Conservation (phyloP, 257 asterid species). For the Mitragyna speciosa region DNA sequence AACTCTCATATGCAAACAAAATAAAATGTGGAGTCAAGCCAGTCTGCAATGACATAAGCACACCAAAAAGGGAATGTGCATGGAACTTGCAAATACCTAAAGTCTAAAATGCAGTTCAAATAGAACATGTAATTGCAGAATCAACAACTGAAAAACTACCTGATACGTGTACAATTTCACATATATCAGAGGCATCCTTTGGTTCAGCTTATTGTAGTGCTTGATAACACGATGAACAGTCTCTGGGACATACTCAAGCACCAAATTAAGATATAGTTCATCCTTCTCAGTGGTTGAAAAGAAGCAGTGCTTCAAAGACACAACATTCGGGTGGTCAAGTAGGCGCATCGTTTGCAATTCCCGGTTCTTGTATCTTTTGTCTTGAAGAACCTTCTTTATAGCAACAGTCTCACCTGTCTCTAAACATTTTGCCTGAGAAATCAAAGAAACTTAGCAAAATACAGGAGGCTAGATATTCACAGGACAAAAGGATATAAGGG, state of each 20-base stretch:
- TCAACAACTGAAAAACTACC: slow-evolving; percentile 40
- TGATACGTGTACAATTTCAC: slow-evolving; percentile 90
- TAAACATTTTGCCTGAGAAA: slow-evolving; percentile 85
- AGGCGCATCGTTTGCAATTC: slow-evolving; percentile 97
- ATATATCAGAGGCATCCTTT: slow-evolving; percentile 82
- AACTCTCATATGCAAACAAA: neutral
- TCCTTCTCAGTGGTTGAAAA: slow-evolving; percentile 96
- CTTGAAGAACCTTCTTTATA: slow-evolving; percentile 94
- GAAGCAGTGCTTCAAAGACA: slow-evolving; percentile 91
- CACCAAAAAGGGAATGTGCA: neutral
- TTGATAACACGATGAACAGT: slow-evolving; percentile 89
- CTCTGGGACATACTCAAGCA: slow-evolving; percentile 96
- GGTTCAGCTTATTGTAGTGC: slow-evolving; percentile 86
- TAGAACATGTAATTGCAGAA: neutral
- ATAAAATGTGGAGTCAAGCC: neutral
- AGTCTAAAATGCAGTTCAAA: neutral
- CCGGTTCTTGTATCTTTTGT: slow-evolving; percentile 88
- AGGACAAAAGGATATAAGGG: neutral
- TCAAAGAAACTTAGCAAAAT: slow-evolving; percentile 25
- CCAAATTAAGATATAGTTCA: slow-evolving; percentile 87
- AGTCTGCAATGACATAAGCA: neutral
- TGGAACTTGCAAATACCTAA: neutral
- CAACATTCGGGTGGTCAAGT: slow-evolving; percentile 94
- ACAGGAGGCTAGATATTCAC: neutral
- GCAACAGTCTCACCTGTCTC: slow-evolving; percentile 95